A percentile compares a stretch with the other conserved stretches of the same genome.
phyloP scores from a whole-genome alignment of 768 basidiomycete species.

The Cyclocybe cylindracea region DNA sequence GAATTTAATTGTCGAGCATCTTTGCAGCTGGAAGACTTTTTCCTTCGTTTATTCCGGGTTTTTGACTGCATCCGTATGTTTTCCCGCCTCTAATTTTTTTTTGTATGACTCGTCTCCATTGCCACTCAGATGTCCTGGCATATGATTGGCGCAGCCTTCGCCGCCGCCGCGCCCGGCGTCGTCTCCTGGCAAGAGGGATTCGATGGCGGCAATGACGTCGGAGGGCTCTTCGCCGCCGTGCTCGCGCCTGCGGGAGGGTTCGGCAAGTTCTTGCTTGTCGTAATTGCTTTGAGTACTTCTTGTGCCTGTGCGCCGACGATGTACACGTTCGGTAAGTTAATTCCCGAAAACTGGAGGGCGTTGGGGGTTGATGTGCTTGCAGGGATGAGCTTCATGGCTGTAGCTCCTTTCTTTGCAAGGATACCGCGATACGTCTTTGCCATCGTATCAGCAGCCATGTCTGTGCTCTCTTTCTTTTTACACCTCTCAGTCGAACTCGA shows the following conservation, averaged over 20 bases:
- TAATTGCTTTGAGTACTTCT: constrained; percentile 75
- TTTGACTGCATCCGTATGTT: constrained; percentile 56
- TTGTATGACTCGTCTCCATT: neutral
- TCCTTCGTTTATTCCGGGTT: constrained; percentile 67
- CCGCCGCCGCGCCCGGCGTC: constrained; percentile 53
- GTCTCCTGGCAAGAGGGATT: constrained; percentile 60
- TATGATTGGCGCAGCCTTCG: constrained; percentile 71
- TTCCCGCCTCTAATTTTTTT: neutral
- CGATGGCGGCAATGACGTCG: constrained; percentile 51
- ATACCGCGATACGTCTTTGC: constrained; percentile 74
- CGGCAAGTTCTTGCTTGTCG: constrained; percentile 69
- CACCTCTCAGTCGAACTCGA: neutral
- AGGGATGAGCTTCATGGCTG: constrained; percentile 66
- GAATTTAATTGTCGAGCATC: neutral
- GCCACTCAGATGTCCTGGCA: constrained; percentile 41
- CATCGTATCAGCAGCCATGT: constrained; percentile 68
- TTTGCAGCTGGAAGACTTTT: constrained; percentile 55
- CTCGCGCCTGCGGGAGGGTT: constrained; percentile 62
- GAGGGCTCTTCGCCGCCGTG: constrained; percentile 64
- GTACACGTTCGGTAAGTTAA: constrained; percentile 61
- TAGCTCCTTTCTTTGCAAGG: constrained; percentile 50
- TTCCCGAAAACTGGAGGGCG: neutral
- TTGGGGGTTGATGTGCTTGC: neutral
- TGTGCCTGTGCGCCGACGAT: constrained; percentile 77
- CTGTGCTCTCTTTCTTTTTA: constrained; percentile 22